These are phyloP conservation scores for Penicillium pancosmium DNA, from an alignment of 495 filamentous ascomycete species.

Conservation along the genomic window DNA sequence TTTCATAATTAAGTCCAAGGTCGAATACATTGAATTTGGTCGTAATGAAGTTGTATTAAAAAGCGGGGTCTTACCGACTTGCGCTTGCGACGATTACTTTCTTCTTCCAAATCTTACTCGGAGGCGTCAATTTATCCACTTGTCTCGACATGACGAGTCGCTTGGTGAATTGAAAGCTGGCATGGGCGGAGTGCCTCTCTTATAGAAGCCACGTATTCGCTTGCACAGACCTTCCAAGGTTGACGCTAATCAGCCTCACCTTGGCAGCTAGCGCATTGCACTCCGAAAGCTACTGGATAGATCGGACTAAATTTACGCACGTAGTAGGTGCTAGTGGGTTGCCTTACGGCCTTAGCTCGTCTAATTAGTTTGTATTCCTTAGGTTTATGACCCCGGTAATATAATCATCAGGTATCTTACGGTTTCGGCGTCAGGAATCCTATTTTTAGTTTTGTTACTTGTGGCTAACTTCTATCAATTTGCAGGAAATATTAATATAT, in stretches of 20 bases:
- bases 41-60: neutral
- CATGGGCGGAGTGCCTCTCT: neutral
- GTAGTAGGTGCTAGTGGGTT: too few relatives aligned
- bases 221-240: neutral
- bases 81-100: slow-evolving; percentile 2
- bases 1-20: neutral
- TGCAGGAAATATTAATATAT: too few relatives aligned
- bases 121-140: neutral
- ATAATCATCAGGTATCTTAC: too few relatives aligned
- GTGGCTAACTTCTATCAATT: too few relatives aligned
- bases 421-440: too few relatives aligned
- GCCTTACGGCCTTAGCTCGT: neutral
- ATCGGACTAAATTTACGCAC: too few relatives aligned
- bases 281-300: neutral
- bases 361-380: too few relatives aligned
- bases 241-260: neutral
- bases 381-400: too few relatives aligned
- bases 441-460: too few relatives aligned
- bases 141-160: neutral
- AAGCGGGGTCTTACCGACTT: neutral
- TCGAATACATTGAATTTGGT: too few relatives aligned
- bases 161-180: neutral
- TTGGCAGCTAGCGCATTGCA: neutral
- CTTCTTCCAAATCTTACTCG: neutral
- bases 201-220: neutral